A percentile compares a stretch with the other conserved stretches of the same genome.
Conservation (phyloP, 306 rosid species). For the Begonia peltatifolia region DNA sequence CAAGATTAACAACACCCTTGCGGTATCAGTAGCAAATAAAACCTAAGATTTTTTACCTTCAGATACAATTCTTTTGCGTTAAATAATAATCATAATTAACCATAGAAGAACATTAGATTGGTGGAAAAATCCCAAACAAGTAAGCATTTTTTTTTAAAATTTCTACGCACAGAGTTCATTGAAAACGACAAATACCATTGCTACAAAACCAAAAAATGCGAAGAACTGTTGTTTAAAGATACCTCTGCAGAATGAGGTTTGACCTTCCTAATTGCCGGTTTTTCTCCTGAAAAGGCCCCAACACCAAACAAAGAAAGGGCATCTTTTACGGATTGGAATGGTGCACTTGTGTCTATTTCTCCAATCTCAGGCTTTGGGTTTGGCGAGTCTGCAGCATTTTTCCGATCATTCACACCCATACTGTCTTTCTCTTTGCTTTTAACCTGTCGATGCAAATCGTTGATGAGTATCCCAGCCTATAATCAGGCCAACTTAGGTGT, state of each 20-base stretch:
- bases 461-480: background rate
- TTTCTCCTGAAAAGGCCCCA: conserved; percentile 89
- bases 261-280: conserved; percentile 42
- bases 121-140: too few species aligned
- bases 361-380: conserved; percentile 72
- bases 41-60: background rate
- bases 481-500: background rate
- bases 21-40: too few species aligned
- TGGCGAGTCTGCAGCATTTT: conserved; percentile 43
- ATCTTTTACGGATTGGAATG: conserved; percentile 96
- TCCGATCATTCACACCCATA: conserved; percentile 61
- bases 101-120: background rate
- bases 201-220: background rate
- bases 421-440: conserved; percentile 10
- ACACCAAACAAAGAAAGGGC: conserved; percentile 86
- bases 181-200: background rate
- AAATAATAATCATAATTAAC: too few species aligned
- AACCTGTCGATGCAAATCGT: conserved; percentile 14
- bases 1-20: background rate
- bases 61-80: background rate
- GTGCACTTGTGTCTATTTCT: conserved; percentile 96
- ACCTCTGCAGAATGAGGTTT: conserved; percentile 91
- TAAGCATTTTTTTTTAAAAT: too few species aligned
- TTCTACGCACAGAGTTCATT: background rate
- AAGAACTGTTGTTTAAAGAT: conserved; percentile 1